Percentiles rank a stretch among this genome's conserved stretches.
Evolutionary conservation across 2,329 filamentous ascomycete species (phyloP).

Genomic region (Neofusicoccum laricinum): DNA sequence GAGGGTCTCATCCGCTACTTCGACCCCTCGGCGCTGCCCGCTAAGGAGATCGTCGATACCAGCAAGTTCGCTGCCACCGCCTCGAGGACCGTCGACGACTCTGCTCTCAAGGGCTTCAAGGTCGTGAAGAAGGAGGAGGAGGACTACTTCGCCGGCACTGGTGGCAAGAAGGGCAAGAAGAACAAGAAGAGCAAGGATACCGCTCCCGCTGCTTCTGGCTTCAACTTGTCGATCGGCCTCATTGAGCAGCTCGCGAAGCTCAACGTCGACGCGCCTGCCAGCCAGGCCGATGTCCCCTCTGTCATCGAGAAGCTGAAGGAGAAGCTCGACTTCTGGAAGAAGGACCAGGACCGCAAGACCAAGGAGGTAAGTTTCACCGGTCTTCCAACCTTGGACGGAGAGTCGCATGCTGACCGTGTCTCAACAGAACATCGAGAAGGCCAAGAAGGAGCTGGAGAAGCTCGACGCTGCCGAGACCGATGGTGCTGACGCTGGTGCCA

Average conservation of each 20-base stretch:
- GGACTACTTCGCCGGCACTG: slow-evolving; percentile 71
- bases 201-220: slow-evolving; percentile 57
- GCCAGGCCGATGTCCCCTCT: slow-evolving; percentile 73
- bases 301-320: slow-evolving; percentile 86
- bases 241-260: slow-evolving; percentile 87
- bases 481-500: slow-evolving; percentile 49
- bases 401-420: not conserved
- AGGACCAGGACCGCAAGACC: slow-evolving; percentile 84
- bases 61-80: slow-evolving; percentile 72
- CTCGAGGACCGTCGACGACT: slow-evolving; percentile 78
- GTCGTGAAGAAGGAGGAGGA: slow-evolving; percentile 85
- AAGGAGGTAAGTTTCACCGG: slow-evolving; percentile 66
- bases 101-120: slow-evolving; percentile 80
- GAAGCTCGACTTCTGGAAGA: slow-evolving; percentile 89
- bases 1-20: slow-evolving; percentile 89
- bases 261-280: slow-evolving; percentile 84
- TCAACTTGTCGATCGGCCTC: slow-evolving; percentile 85
- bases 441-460: slow-evolving; percentile 89
- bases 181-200: slow-evolving; percentile 67
- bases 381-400: slow-evolving; percentile 16
- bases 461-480: slow-evolving; percentile 67
- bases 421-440: slow-evolving; percentile 86
- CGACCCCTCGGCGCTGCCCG: slow-evolving; percentile 65
- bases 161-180: slow-evolving; percentile 85
- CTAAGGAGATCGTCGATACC: slow-evolving; percentile 62